These are phyloP conservation scores for Colletotrichum karsti DNA, from an alignment of 2,329 filamentous ascomycete species.

Conservation along the genomic window DNA sequence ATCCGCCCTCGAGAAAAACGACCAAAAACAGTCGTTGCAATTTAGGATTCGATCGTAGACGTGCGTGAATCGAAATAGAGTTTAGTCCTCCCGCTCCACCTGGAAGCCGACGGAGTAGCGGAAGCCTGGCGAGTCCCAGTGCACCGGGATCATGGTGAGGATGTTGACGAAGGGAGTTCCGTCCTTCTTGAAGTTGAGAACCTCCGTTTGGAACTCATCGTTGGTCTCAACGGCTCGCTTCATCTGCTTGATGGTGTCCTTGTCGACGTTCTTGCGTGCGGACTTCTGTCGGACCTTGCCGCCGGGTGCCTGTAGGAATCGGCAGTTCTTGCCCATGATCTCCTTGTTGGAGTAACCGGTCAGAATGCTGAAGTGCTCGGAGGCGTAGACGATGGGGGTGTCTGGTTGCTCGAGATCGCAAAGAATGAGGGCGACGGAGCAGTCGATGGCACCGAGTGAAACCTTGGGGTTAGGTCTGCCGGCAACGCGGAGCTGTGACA, in stretches of 20 bases:
- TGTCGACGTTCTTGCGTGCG: conserved; percentile 72
- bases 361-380: conserved; percentile 79
- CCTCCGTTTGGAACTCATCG: conserved; percentile 55
- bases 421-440: conserved; percentile 84
- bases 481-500: conserved; percentile 65
- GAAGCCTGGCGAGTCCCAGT: conserved; percentile 69
- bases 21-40: neutral
- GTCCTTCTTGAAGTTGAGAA: conserved; percentile 85
- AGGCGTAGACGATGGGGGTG: conserved; percentile 84
- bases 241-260: conserved; percentile 67
- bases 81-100: conserved; percentile 64
- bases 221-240: conserved; percentile 52
- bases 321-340: conserved; percentile 82
- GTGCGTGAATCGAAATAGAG: conserved; percentile 3
- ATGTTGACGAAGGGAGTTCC: conserved; percentile 84
- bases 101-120: conserved; percentile 86
- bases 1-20: no score
- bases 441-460: conserved; percentile 82
- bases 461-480: conserved; percentile 78
- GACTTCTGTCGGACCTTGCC: conserved; percentile 68
- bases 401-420: conserved; percentile 81
- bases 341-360: conserved; percentile 82
- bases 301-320: conserved; percentile 82
- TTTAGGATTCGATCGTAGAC: neutral
- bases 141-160: conserved; percentile 85